Conservation (phyloP, 2,329 filamentous ascomycete species). For the Hortaea werneckii region DNA sequence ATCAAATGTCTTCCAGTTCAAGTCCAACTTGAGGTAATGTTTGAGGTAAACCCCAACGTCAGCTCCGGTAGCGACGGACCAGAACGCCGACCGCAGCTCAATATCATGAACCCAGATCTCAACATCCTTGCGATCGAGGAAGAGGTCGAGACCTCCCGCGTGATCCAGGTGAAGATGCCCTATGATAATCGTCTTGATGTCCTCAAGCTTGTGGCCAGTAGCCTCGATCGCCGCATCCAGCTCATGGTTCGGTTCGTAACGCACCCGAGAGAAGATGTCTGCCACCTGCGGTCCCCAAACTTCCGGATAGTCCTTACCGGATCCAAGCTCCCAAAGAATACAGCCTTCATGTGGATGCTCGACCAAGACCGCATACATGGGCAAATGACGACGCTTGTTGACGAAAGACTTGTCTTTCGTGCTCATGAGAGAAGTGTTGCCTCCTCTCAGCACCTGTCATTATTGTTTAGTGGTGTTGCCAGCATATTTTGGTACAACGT, state of each 20-base stretch:
- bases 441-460: constrained; percentile 3
- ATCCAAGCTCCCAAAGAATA: constrained; percentile 31
- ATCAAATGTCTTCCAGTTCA: constrained; percentile 30
- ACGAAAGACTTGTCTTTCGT: constrained; percentile 26
- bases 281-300: constrained; percentile 25
- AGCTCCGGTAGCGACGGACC: constrained; percentile 26
- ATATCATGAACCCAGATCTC: constrained; percentile 28
- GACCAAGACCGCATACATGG: constrained; percentile 35
- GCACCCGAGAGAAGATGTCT: constrained; percentile 26
- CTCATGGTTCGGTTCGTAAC: constrained; percentile 26
- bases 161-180: constrained; percentile 28
- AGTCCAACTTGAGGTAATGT: constrained; percentile 25
- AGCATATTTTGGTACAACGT: background rate
- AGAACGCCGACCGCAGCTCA: constrained; percentile 24
- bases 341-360: constrained; percentile 35
- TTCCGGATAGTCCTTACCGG: constrained; percentile 4
- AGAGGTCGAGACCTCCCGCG: constrained; percentile 25
- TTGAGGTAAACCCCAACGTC: constrained; percentile 26
- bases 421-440: constrained; percentile 29
- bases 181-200: constrained; percentile 29
- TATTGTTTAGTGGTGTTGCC: too few species aligned
- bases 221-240: constrained; percentile 25
- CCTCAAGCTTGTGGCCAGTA: constrained; percentile 25
- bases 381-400: constrained; percentile 33
- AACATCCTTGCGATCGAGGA: constrained; percentile 24